phyloP scores from a whole-genome alignment of 2,329 filamentous ascomycete genomes.

The Iodosphaeria phyllophila region DNA sequence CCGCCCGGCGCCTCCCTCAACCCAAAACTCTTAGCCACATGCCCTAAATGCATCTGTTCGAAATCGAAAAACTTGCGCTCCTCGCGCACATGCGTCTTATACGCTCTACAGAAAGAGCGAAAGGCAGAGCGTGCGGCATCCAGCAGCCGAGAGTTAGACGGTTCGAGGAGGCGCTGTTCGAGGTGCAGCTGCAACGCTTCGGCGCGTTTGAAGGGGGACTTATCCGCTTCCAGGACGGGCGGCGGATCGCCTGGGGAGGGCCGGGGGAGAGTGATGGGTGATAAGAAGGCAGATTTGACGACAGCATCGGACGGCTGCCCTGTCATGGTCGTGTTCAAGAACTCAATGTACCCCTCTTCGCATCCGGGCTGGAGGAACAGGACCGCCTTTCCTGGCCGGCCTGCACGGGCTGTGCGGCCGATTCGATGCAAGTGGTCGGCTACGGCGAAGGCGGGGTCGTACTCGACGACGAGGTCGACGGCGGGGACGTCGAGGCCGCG shows the following conservation, averaged over 20 bases:
- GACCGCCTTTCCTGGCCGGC: slow-evolving; percentile 67
- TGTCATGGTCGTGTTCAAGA: slow-evolving; percentile 36
- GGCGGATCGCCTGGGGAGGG: slow-evolving; percentile 37
- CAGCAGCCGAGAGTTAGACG: slow-evolving; percentile 32
- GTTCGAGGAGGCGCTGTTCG: slow-evolving; percentile 34
- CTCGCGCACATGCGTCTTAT: slow-evolving; percentile 77
- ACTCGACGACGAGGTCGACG: slow-evolving; percentile 88
- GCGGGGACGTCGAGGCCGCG: slow-evolving; percentile 90
- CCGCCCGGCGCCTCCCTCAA: slow-evolving; percentile 74
- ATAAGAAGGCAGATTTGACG: slow-evolving; percentile 46
- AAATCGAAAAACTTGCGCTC: slow-evolving; percentile 85
- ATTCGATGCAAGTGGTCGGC: slow-evolving; percentile 91
- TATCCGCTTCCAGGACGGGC: slow-evolving; percentile 19
- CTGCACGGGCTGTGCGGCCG: slow-evolving; percentile 84
- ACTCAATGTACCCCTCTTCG: slow-evolving; percentile 76
- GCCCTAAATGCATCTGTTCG: slow-evolving; percentile 74
- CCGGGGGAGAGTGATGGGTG: slow-evolving; percentile 39
- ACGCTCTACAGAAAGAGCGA: slow-evolving; percentile 83
- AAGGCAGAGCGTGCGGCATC: slow-evolving; percentile 73
- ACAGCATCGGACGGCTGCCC: slow-evolving; percentile 33
- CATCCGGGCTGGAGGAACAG: slow-evolving; percentile 81
- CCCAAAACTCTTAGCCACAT: slow-evolving; percentile 85
- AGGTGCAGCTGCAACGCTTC: slow-evolving; percentile 40
- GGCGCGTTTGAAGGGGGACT: slow-evolving; percentile 26
- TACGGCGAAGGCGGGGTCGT: slow-evolving; percentile 84